A percentile compares a stretch with the other conserved stretches of the same genome.
phyloP scores from a whole-genome alignment of 202 grass and related monocot genomes.

The Digitaria exilis region DNA sequence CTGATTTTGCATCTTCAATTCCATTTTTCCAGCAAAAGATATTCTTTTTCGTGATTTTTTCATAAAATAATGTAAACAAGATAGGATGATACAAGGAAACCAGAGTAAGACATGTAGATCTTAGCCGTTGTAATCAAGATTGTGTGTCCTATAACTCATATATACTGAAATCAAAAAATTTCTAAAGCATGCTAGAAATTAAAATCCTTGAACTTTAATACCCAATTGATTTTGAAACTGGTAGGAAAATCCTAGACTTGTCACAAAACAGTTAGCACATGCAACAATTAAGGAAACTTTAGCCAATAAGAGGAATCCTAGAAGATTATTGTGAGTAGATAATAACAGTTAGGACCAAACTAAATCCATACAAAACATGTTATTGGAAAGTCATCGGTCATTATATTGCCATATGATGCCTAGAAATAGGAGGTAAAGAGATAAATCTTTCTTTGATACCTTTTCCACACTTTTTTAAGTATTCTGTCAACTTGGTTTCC shows the following conservation, averaged over 20 bases:
- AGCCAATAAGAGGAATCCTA: neutral
- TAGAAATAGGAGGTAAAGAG: no score
- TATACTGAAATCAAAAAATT: neutral
- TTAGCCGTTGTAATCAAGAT: neutral
- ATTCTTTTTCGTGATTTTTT: neutral
- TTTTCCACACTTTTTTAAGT: neutral
- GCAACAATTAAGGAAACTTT: neutral
- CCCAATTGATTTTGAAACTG: neutral
- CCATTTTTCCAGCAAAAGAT: conserved; percentile 50
- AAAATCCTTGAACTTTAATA: neutral
- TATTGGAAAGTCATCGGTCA: no score
- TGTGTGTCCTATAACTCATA: neutral
- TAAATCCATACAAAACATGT: no score
- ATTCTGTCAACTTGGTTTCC: neutral
- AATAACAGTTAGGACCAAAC: no score
- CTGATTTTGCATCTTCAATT: conserved; percentile 58
- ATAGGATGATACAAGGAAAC: neutral
- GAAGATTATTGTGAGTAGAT: neutral
- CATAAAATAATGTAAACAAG: neutral
- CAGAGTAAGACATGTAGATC: neutral
- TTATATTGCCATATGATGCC: no score
- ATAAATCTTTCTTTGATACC: no score
- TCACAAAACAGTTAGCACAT: neutral
- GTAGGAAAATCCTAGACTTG: neutral
- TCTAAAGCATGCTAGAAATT: neutral